Base-by-base conservation (phyloP, 2,329 filamentous ascomycete species). In the Cercospora sp. region DNA sequence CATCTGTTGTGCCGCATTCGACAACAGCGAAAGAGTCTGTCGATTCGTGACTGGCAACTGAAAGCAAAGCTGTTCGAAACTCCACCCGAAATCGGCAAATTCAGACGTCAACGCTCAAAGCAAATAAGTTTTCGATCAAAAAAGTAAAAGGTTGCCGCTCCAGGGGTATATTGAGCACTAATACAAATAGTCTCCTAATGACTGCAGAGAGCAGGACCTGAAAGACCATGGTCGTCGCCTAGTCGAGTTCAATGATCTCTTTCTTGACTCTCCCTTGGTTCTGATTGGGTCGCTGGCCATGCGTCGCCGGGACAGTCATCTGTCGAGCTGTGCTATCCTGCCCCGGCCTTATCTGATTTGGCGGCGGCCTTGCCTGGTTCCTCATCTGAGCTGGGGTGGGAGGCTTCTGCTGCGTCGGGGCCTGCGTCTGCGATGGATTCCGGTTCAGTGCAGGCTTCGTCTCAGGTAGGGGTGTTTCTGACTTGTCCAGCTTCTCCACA, bases 241-340 rank as follows among this genome's bases (percentile, higher is more conserved):
- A 76, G 57, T 76, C 74, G 21, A 76, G 71, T 66, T 73, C 72
- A 58, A 76, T 76, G 63, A 75, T 63, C 53, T 76, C 73, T 65
- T 74, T 69, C 67, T 71, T 70, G 30, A 65, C 57, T 30, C 69
- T 67, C 10, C 62, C 64, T 9, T 60, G 51, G 21, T 65, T 62
- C 32, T 63, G 66, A 26, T 59, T 59, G n/a, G 60, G 63, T 9
- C 37, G 45, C 62, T 30, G 51, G 13, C n/a, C 21, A 5, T 61
- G 63, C n/a, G 37, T 30, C 28, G 28, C 40, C 28, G 51, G 43
- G 12, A 63, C 45, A 9, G 45, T 63, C 45, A 55, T 55, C 45
- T 55, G 61, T 34, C 45, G 61, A 37, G 30, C 63, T 12, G 55
- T 62, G 59, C 37, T 63, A 8, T 66, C 34, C 21, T 63, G 57